A percentile compares a stretch with the other conserved stretches of the same genome.
Conservation (phyloP, 441 rosid genomes). For the Erodium texanum region DNA sequence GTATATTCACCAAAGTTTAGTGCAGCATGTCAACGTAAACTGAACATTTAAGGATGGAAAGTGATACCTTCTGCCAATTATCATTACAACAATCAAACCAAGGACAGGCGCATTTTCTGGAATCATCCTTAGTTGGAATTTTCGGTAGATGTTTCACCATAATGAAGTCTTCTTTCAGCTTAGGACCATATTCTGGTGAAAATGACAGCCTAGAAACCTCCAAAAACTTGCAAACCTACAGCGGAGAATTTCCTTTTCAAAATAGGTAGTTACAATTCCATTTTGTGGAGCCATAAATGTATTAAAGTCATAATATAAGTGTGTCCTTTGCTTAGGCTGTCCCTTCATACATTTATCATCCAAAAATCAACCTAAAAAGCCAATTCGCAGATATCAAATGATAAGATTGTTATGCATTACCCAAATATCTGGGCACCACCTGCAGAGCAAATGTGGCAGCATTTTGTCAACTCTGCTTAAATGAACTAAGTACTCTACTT, state of each 20-base stretch:
- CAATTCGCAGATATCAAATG: too few species aligned
- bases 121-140: slow-evolving; percentile 50
- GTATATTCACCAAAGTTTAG: neutral
- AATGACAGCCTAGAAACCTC: slow-evolving; percentile 96
- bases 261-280: slow-evolving; percentile 4
- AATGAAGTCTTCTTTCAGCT: slow-evolving; percentile 89
- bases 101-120: slow-evolving; percentile 54
- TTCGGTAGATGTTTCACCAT: slow-evolving; percentile 91
- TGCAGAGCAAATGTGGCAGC: too few species aligned
- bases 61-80: slow-evolving; percentile 96
- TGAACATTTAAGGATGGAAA: slow-evolving; percentile 12
- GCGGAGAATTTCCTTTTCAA: slow-evolving; percentile 24
- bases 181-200: slow-evolving; percentile 92
- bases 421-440: too few species aligned
- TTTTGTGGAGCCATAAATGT: slow-evolving; percentile 8
- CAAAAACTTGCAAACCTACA: slow-evolving; percentile 96
- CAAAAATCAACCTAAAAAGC: too few species aligned
- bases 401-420: too few species aligned
- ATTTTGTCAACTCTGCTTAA: too few species aligned
- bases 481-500: too few species aligned
- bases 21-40: slow-evolving; percentile 2
- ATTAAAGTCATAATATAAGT: slow-evolving; percentile 4
- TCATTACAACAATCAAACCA: slow-evolving; percentile 89
- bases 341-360: too few species aligned
- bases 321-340: neutral